These are phyloP conservation scores for Lipomyces yamanashiensis DNA, from an alignment of 805 yeast genomes.

Conservation along the genomic window DNA sequence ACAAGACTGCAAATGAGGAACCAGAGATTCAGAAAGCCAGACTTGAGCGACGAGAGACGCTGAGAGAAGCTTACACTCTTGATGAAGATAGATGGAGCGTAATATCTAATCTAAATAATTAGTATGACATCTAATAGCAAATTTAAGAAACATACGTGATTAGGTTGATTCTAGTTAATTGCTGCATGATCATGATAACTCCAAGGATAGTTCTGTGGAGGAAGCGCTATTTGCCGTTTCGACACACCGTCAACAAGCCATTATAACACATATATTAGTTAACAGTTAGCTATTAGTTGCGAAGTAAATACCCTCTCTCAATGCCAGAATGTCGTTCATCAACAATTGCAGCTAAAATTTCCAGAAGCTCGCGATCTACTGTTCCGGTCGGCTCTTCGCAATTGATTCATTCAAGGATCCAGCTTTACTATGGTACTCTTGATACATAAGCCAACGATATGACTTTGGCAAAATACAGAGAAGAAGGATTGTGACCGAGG, in stretches of 20 bases:
- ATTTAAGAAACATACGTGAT: conserved; percentile 49
- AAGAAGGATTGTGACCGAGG: conserved; percentile 59
- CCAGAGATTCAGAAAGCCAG: conserved; percentile 53
- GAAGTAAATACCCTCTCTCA: background rate
- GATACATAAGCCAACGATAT: conserved; percentile 79
- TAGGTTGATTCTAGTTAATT: conserved; percentile 60
- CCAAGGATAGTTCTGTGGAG: conserved; percentile 57
- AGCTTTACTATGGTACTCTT: conserved; percentile 70
- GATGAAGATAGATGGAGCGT: conserved; percentile 61
- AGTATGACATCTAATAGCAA: too few species aligned
- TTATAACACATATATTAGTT: too few species aligned
- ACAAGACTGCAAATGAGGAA: conserved; percentile 51
- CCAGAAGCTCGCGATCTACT: background rate
- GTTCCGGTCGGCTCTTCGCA: background rate
- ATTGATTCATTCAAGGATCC: background rate
- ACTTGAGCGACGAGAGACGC: conserved; percentile 49
- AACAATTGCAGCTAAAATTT: background rate
- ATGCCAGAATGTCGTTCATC: background rate
- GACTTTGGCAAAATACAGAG: conserved; percentile 76
- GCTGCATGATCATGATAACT: conserved; percentile 53
- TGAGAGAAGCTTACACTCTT: conserved; percentile 53
- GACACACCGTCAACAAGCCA: conserved; percentile 34
- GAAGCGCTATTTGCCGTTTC: conserved; percentile 52
- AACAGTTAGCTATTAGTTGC: background rate
- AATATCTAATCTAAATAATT: conserved; percentile 41